Base-by-base conservation (phyloP, 495 filamentous ascomycete species). In the Ramalina peruviana region DNA sequence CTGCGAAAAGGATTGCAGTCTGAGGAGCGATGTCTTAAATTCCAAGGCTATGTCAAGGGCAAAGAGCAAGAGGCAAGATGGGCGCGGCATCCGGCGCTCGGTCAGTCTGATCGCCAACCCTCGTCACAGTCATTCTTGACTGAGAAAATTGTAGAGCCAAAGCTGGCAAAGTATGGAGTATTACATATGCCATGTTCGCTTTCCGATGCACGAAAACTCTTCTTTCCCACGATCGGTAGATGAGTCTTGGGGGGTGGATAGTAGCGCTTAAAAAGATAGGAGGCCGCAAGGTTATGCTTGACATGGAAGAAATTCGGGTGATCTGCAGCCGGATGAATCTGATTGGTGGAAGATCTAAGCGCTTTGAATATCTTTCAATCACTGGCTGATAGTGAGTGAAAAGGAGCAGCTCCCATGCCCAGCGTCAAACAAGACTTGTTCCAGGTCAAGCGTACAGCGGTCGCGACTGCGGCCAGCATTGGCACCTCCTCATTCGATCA, bases 351-450 rank as follows among this genome's bases (percentile, higher is more conserved):
- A 7, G 26, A 37, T 16, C n/a, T 27, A 17, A 48, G 30, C 19
- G 33, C 45, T 27, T 48, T 20, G 25, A 15, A 1, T 36, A 17
- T 10, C n/a, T 0, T 15, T 17, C 19, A 48, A 15, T 37, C 25
- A 37, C 26, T 36, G 45, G 45, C 45, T 48, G 25, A 23, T 6
- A 23, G 19, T 11, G n/a, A 27, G 44, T 36, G 17, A 25, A 25
- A 23, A 48, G 20, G 26, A 12, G 26, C 19, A 13, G 19, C n/a
- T 19, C 9, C 10, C 25, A 27, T 45, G 43, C 43, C 43, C 43
- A 48, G 45, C 25, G 33, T 48, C 45, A 48, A 48, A 48, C 45
- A 48, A 48, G 45, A 48, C 11, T 21, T 48, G 19, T 37, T 23
- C n/a, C 10, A 48, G 45, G 45, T 27, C 33, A 36, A 48, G 45